phyloP scores from a whole-genome alignment of 768 basidiomycete species.

The Lactarius sp. region DNA sequence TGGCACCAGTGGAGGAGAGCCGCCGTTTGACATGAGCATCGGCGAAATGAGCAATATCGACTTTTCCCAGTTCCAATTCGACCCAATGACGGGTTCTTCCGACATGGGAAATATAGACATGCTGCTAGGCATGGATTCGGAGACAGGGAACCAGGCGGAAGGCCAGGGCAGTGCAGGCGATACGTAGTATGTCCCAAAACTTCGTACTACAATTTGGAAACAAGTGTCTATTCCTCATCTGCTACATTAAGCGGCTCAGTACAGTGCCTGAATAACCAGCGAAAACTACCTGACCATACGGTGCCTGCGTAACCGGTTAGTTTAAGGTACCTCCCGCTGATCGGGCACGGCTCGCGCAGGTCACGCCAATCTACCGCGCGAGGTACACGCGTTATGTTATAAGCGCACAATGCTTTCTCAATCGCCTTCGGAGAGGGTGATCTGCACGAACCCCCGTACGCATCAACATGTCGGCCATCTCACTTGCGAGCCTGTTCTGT shows the following conservation, averaged over 20 bases:
- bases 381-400: background rate
- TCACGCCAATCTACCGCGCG: background rate
- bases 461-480: constrained; percentile 48
- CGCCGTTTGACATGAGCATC: constrained; percentile 43
- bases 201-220: constrained; percentile 3
- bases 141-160: constrained; percentile 7
- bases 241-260: background rate
- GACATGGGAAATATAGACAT: constrained; percentile 36
- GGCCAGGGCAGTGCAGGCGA: constrained; percentile 13
- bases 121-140: constrained; percentile 12
- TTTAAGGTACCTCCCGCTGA: background rate
- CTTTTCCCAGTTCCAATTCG: constrained; percentile 11
- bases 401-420: constrained; percentile 49
- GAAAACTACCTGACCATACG: background rate
- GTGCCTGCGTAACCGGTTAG: background rate
- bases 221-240: background rate
- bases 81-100: constrained; percentile 27
- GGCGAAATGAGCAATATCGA: constrained; percentile 12
- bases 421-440: constrained; percentile 62
- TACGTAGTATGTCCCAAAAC: constrained; percentile 4
- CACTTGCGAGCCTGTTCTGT: constrained; percentile 42
- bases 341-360: background rate
- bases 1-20: constrained; percentile 20
- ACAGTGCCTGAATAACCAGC: background rate
- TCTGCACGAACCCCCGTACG: constrained; percentile 54